Conservation (phyloP, 2,329 filamentous ascomycete species). For the Exophiala sp. region DNA sequence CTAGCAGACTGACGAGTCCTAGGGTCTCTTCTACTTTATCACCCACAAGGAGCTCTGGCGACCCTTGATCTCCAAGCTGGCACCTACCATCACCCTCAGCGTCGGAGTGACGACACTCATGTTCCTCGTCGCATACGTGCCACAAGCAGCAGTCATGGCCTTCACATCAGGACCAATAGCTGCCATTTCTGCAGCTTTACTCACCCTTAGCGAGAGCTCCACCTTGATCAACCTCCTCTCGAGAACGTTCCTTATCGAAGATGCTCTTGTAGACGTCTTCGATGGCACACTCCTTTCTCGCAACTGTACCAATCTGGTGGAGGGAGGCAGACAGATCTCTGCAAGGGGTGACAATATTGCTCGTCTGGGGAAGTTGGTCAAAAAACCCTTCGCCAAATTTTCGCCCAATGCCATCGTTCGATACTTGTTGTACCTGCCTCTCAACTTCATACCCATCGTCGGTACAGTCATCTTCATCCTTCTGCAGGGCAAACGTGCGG, state of each 20-base stretch:
- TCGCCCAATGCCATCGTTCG: constrained; percentile 62
- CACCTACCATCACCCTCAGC: constrained; percentile 66
- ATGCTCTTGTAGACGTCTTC: constrained; percentile 83
- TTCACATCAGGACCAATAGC: constrained; percentile 78
- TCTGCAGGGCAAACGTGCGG: constrained; percentile 62
- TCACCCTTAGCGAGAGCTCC: constrained; percentile 57
- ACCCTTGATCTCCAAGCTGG: constrained; percentile 56
- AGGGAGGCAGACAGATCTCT: constrained; percentile 70
- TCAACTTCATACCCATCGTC: constrained; percentile 89
- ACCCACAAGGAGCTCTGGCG: constrained; percentile 57
- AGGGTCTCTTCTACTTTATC: constrained; percentile 61
- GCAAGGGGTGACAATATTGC: constrained; percentile 50
- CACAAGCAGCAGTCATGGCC: constrained; percentile 76
- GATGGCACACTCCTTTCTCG: constrained; percentile 64
- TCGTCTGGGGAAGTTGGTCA: constrained; percentile 55
- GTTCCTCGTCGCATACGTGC: constrained; percentile 84
- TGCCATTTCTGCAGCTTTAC: constrained; percentile 57
- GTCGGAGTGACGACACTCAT: constrained; percentile 70
- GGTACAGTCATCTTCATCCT: constrained; percentile 78
- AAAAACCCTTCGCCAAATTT: constrained; percentile 53
- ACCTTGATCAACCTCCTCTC: constrained; percentile 52
- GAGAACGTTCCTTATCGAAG: constrained; percentile 72
- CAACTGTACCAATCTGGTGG: constrained; percentile 61
- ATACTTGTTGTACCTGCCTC: constrained; percentile 79
- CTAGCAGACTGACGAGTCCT: constrained; percentile 5